Evolutionary conservation across 805 yeast species (phyloP).

Genomic region (Zygoascus biomembranicola): DNA sequence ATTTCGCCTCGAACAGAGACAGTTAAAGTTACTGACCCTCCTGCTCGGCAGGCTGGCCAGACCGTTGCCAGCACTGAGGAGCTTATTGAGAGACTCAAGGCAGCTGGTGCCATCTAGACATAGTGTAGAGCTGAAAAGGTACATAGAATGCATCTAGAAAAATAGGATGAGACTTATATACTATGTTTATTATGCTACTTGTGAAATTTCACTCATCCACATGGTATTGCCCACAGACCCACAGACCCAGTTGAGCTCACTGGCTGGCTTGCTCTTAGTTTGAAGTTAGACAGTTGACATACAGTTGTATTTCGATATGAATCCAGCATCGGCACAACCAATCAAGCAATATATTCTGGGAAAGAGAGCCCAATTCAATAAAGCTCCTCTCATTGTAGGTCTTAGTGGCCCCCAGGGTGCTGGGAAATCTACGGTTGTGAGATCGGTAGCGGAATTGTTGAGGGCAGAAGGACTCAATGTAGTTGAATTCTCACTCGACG

Average conservation of each 20-base stretch:
- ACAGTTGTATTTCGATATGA: neutral
- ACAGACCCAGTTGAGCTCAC: too few species aligned
- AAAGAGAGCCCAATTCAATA: neutral
- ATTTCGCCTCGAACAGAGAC: constrained; percentile 56
- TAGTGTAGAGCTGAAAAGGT: neutral
- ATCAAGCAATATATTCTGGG: neutral
- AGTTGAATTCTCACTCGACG: constrained; percentile 65
- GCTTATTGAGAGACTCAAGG: constrained; percentile 69
- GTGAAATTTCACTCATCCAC: too few species aligned
- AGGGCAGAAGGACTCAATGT: constrained; percentile 28
- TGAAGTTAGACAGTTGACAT: neutral
- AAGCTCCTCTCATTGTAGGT: constrained; percentile 20
- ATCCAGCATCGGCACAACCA: constrained; percentile 1
- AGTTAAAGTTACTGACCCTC: constrained; percentile 76
- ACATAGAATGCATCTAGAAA: neutral
- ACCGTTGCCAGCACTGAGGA: constrained; percentile 79
- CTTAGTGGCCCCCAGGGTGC: constrained; percentile 33
- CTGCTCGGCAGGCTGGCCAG: constrained; percentile 71
- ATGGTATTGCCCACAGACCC: too few species aligned
- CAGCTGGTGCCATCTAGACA: constrained; percentile 39
- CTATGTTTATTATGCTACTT: too few species aligned
- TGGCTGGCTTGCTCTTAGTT: too few species aligned
- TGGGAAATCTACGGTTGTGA: constrained; percentile 29
- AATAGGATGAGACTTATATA: too few species aligned
- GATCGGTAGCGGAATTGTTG: constrained; percentile 20